Base-by-base conservation (phyloP, 306 rosid species). In the Malus fusca region DNA sequence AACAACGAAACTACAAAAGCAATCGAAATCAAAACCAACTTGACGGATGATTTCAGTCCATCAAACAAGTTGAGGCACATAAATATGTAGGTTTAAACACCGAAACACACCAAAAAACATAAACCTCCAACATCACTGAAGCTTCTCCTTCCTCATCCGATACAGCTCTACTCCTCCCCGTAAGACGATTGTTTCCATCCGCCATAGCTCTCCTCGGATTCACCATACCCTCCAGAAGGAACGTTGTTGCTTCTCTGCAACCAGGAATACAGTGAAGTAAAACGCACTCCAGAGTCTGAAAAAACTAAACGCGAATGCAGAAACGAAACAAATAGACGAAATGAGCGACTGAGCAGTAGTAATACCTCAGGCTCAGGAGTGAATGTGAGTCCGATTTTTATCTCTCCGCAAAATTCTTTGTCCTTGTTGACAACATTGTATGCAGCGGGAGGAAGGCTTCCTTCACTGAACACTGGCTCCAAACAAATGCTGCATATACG, bases 381-480 rank as follows among this genome's bases (percentile, higher is more conserved):
- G 73, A 91, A 91, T 46, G 77, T 77, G 69, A 91, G 90, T 75
- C 88, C 85, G 76, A 88, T 11, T 82, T 65, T 79, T 68, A 91
- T 85, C 71, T 83, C 89, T 25, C 95, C 97, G 11, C 85, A 53
- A 70, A 64, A 89, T n/a, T 82, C 77, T 26, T 73, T 80, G 79
- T 86, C 85, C 82, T 85, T 43, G 46, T 73, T 90, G 19, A 90
- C 91, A 8, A 93, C 94, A 52, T 85, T 89, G 81, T 90, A 89
- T 21, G 79, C 44, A 2, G 89, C 76, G 12, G 90, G 70, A 58
- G 88, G 86, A 64, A 87, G 68, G 66, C 42, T 90, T 71, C 94
- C 87, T 86, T 84, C 91, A 1, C 5, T 8, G 71, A 88, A 87
- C 73, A 86, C 21, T 15, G 85, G 68, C 19, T 81, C 90, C 2